Conservation (phyloP, 345 rosid species). For the Noccaea caerulescens region DNA sequence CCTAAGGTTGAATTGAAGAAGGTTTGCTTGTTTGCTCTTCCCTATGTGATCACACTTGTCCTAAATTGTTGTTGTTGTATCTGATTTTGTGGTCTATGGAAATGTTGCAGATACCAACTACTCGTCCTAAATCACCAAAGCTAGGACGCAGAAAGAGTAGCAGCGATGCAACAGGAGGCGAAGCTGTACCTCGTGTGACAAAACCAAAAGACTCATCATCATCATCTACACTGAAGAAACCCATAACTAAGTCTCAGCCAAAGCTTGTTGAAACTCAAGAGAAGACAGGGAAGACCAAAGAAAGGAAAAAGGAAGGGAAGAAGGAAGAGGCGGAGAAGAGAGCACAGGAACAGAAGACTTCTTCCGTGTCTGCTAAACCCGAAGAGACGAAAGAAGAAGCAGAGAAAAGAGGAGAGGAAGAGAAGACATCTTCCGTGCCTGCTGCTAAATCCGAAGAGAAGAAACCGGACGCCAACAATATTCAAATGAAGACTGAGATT, state of each 20-base stretch:
- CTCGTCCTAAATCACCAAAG: constrained; percentile 89
- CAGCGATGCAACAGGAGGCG: constrained; percentile 50
- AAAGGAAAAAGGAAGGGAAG: constrained; percentile 32
- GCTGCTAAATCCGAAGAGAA: constrained; percentile 36
- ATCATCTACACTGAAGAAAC: constrained; percentile 50
- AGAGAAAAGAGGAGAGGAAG: constrained; percentile 44
- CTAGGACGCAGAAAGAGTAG: constrained; percentile 82
- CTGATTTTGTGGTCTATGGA: not conserved
- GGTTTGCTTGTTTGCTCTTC: constrained; percentile 48
- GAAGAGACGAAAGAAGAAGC: constrained; percentile 43
- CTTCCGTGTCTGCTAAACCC: constrained; percentile 29
- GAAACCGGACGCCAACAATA: constrained; percentile 43
- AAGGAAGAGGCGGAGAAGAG: constrained; percentile 32
- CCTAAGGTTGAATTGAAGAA: constrained; percentile 89
- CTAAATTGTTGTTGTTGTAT: not conserved
- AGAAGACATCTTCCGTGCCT: constrained; percentile 32
- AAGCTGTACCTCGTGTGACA: constrained; percentile 45
- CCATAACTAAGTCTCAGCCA: constrained; percentile 53
- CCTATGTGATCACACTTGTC: constrained; percentile 22
- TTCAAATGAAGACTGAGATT: constrained; percentile 56
- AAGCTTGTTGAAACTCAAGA: constrained; percentile 51
- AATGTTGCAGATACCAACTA: constrained; percentile 74
- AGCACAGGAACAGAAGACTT: constrained; percentile 44
- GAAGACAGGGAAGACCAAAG: constrained; percentile 31
- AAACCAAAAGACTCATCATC: constrained; percentile 50